A percentile compares a stretch with the other conserved stretches of the same genome.
These are phyloP conservation scores for Phlebiopsis gigantea DNA, from an alignment of 768 basidiomycete genomes.

Conservation along the genomic window DNA sequence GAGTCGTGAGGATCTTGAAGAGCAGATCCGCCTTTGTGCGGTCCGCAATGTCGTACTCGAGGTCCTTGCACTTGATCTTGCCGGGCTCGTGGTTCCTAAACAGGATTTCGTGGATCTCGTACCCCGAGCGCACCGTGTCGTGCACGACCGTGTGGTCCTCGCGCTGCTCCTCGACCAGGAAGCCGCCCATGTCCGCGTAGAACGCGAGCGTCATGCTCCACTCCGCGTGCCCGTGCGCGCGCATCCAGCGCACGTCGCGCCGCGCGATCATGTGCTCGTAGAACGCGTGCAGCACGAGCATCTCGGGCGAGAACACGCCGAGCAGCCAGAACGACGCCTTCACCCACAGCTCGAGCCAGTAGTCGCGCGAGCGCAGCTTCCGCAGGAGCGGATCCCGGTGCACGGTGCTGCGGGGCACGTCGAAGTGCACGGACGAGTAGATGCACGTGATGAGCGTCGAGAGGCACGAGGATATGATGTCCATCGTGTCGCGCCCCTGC, in stretches of 20 bases:
- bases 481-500: conserved; percentile 12
- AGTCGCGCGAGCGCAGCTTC: conserved; percentile 10
- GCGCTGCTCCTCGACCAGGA: not conserved
- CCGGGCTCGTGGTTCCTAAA: conserved; percentile 2
- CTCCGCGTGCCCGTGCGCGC: conserved; percentile 10
- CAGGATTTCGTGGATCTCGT: conserved; percentile 12
- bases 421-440: conserved; percentile 15
- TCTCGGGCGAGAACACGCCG: conserved; percentile 15
- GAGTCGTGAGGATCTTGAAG: conserved; percentile 14
- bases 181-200: conserved; percentile 15
- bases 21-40: conserved; percentile 13
- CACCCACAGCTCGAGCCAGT: conserved; percentile 15
- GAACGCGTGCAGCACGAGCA: conserved; percentile 16
- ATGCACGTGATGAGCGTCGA: conserved; percentile 15
- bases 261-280: conserved; percentile 14
- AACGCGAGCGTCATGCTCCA: conserved; percentile 12
- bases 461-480: conserved; percentile 9
- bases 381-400: conserved; percentile 8
- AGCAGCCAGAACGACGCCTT: conserved; percentile 16
- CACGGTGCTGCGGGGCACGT: conserved; percentile 12
- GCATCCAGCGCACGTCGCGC: conserved; percentile 17
- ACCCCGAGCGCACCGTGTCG: conserved; percentile 7
- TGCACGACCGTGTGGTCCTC: not conserved
- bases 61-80: conserved; percentile 12
- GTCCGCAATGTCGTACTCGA: conserved; percentile 14